A percentile compares a stretch with the other conserved stretches of the same genome.
Conservation (phyloP, 768 basidiomycete species). For the Naganishia vaughanmartiniae region DNA sequence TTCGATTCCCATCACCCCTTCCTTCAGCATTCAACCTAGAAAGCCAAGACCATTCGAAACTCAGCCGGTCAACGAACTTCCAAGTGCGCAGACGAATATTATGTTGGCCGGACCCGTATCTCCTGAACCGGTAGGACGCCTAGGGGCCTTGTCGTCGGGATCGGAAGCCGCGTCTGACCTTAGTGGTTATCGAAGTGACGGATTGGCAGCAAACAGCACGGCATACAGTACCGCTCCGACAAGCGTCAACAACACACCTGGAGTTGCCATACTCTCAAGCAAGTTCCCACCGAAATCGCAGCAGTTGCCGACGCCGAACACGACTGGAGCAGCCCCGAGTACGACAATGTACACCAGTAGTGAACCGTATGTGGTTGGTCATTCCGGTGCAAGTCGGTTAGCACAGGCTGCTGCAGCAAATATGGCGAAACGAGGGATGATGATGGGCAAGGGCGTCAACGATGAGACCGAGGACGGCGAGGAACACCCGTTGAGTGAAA, state of each 20-base stretch:
- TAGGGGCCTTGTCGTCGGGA: conserved; percentile 18
- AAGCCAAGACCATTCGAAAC: not conserved
- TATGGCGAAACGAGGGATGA: conserved; percentile 22
- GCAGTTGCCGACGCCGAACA: not conserved
- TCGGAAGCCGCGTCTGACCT: conserved; percentile 9
- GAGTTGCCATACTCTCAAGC: conserved; percentile 3
- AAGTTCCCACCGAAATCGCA: conserved; percentile 14
- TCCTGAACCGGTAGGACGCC: conserved; percentile 2
- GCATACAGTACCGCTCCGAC: conserved; percentile 21
- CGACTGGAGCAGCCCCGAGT: not conserved
- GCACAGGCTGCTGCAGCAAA: conserved; percentile 18
- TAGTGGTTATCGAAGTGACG: conserved; percentile 20
- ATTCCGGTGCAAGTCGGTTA: conserved; percentile 15
- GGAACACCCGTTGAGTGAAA: conserved; percentile 49
- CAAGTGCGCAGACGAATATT: not conserved
- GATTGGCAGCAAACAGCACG: not conserved
- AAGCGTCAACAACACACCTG: conserved; percentile 13
- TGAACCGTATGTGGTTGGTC: not conserved
- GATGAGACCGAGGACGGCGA: not conserved
- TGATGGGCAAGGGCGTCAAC: conserved; percentile 7
- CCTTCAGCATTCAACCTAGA: not conserved
- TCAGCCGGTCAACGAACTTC: not conserved
- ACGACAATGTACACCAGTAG: not conserved
- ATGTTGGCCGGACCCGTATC: conserved; percentile 4
- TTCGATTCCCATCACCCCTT: not conserved